A percentile compares a stretch with the other conserved stretches of the same genome.
phyloP scores from a whole-genome alignment of 139 green algal genomes.

The Pseudopediastrum boryanum region DNA sequence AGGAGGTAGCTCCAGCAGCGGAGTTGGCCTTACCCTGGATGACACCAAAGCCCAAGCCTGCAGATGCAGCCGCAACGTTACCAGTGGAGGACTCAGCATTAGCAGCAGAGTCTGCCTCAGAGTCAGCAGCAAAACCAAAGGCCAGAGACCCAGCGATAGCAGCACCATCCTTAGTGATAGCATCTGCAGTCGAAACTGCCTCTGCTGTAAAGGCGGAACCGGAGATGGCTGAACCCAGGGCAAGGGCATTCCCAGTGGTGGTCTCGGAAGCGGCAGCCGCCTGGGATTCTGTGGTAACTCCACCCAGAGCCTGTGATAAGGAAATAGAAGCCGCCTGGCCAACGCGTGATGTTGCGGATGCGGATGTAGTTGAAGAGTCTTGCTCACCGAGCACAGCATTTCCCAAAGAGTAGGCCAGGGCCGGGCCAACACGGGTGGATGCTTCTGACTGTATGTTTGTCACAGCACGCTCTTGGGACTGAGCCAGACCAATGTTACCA shows the following conservation, averaged over 20 bases:
- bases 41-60: slow-evolving; percentile 2
- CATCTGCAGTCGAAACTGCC: slow-evolving; percentile 23
- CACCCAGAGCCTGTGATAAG: slow-evolving; percentile 14
- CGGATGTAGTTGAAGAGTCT: slow-evolving; percentile 13
- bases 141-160: slow-evolving; percentile 22
- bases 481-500: slow-evolving; percentile 33
- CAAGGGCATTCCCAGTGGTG: slow-evolving; percentile 20
- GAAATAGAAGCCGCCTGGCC: slow-evolving; percentile 21
- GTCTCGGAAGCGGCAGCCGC: slow-evolving; percentile 16
- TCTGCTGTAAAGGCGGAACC: slow-evolving; percentile 13
- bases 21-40: slow-evolving; percentile 34
- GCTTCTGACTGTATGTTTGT: not conserved
- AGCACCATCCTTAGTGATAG: slow-evolving; percentile 24
- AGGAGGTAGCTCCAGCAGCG: slow-evolving; percentile 11
- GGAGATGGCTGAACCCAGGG: slow-evolving; percentile 8
- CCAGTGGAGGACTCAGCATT: slow-evolving; percentile 29
- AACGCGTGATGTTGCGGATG: slow-evolving; percentile 27
- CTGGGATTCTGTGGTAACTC: slow-evolving; percentile 31
- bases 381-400: slow-evolving; percentile 4
- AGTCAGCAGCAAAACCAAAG: not conserved
- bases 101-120: slow-evolving; percentile 22
- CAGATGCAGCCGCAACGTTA: slow-evolving; percentile 18
- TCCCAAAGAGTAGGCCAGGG: slow-evolving; percentile 15
- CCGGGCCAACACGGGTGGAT: not conserved
- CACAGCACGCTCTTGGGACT: slow-evolving; percentile 1